Evolutionary conservation across 2,329 filamentous ascomycete genomes (phyloP).

Genomic region (Monosporascus sp.): DNA sequence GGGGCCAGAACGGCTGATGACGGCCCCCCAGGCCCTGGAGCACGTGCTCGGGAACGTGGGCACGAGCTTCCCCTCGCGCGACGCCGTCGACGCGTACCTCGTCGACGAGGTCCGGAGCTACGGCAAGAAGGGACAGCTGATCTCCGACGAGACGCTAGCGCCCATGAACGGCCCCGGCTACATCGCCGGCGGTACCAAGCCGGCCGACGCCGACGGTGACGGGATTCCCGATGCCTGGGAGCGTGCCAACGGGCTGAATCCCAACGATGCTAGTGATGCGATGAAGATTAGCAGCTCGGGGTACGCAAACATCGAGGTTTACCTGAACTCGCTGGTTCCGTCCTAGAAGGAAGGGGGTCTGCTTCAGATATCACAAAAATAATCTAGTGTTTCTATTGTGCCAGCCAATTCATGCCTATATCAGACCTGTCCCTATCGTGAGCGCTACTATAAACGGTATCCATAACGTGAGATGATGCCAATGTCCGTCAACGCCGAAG

Average conservation of each 20-base stretch:
- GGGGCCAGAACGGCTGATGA: constrained; percentile 32
- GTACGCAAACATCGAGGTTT: constrained; percentile 43
- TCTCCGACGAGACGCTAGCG: constrained; percentile 38
- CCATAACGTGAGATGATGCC: neutral
- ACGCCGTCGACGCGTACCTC: constrained; percentile 37
- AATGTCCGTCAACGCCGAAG: constrained; percentile 4
- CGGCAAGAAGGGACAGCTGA: constrained; percentile 38
- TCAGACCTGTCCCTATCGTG: neutral
- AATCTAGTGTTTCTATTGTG: neutral
- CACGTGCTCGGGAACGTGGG: constrained; percentile 36
- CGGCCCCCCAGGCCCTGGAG: constrained; percentile 33
- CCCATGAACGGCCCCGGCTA: constrained; percentile 34
- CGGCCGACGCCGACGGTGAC: constrained; percentile 41
- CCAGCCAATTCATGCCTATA: neutral
- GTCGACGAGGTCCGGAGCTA: constrained; percentile 39
- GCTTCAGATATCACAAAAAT: too few species aligned
- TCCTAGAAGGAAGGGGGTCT: neutral
- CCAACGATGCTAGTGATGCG: constrained; percentile 33
- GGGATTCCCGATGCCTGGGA: constrained; percentile 47
- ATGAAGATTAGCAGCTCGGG: constrained; percentile 36
- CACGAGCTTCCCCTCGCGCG: constrained; percentile 35
- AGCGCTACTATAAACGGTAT: neutral
- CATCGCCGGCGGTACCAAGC: constrained; percentile 32
- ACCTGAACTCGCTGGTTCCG: constrained; percentile 42
- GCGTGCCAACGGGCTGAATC: constrained; percentile 34